These are phyloP conservation scores for Sclerotinia spermophila DNA, from an alignment of 2,329 filamentous ascomycete species.

Conservation along the genomic window DNA sequence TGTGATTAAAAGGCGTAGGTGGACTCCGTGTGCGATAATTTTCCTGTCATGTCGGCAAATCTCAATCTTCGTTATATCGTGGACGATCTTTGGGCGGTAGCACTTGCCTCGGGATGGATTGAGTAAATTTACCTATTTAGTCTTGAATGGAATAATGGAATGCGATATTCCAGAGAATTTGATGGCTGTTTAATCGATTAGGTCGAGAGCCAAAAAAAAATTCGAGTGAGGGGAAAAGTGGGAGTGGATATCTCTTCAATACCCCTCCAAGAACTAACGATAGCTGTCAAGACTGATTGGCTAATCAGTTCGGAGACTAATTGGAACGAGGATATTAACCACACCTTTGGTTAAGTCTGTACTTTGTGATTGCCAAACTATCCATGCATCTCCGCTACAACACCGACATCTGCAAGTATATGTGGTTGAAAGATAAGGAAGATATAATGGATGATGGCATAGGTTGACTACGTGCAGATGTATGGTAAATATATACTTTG, in stretches of 20 bases:
- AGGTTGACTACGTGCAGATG: background rate
- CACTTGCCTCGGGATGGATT: background rate
- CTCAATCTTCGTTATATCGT: background rate
- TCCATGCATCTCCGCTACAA: slow-evolving; percentile 8
- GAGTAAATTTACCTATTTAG: background rate
- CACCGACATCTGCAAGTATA: background rate
- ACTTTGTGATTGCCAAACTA: background rate
- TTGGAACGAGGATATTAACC: background rate
- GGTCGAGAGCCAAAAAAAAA: background rate
- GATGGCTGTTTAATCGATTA: background rate
- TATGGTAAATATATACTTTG: background rate
- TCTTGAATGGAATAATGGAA: background rate
- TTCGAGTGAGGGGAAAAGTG: slow-evolving; percentile 7
- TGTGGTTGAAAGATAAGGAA: slow-evolving; percentile 1
- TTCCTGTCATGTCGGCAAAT: background rate
- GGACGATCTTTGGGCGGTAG: background rate
- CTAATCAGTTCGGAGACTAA: background rate
- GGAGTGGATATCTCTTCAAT: background rate
- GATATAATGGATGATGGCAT: background rate
- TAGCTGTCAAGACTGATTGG: background rate
- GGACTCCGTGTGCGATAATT: background rate
- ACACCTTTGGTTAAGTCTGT: background rate
- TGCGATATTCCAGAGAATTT: background rate
- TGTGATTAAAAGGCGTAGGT: background rate
- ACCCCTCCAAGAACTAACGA: background rate